A percentile compares a stretch with the other conserved stretches of the same genome.
These are phyloP conservation scores for Trichoderma atrobrunneum DNA, from an alignment of 2,329 filamentous ascomycete genomes.

Conservation along the genomic window DNA sequence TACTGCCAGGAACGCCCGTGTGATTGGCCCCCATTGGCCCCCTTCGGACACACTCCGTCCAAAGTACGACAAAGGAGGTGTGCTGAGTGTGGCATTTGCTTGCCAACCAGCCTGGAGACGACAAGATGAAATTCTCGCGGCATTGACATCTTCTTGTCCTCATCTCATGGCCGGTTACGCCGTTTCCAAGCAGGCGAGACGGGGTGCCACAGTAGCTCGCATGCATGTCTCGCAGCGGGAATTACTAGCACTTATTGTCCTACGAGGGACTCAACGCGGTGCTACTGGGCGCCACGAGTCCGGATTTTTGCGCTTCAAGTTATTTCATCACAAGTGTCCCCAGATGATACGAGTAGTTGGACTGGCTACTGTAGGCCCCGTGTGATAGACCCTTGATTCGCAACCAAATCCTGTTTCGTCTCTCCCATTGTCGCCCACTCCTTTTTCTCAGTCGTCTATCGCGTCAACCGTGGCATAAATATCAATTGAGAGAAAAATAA, in stretches of 20 bases:
- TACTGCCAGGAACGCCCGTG: not conserved
- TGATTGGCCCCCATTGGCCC: not conserved
- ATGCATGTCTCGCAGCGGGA: constrained; percentile 17
- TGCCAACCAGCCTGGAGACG: not conserved
- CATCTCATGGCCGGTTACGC: not conserved
- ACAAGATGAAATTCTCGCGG: not conserved
- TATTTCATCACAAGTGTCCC: not conserved
- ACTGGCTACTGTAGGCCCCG: not conserved
- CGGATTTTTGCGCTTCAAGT: not conserved
- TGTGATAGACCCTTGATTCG: not conserved
- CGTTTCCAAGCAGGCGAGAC: not conserved
- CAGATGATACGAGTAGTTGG: not conserved
- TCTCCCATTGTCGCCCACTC: not conserved
- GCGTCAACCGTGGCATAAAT: constrained; percentile 10
- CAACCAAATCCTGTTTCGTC: not conserved
- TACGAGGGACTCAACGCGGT: not conserved
- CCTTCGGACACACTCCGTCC: not conserved
- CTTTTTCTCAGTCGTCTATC: constrained; percentile 13
- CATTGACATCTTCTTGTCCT: not conserved
- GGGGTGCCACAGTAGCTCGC: not conserved
- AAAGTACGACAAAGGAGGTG: not conserved
- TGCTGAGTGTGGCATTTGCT: not conserved
- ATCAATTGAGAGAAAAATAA: not conserved
- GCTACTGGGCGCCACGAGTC: not conserved
- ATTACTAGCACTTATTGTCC: not conserved